Base-by-base conservation (phyloP, 2,329 filamentous ascomycete genomes). In the Pestalotiopsis sp. region DNA sequence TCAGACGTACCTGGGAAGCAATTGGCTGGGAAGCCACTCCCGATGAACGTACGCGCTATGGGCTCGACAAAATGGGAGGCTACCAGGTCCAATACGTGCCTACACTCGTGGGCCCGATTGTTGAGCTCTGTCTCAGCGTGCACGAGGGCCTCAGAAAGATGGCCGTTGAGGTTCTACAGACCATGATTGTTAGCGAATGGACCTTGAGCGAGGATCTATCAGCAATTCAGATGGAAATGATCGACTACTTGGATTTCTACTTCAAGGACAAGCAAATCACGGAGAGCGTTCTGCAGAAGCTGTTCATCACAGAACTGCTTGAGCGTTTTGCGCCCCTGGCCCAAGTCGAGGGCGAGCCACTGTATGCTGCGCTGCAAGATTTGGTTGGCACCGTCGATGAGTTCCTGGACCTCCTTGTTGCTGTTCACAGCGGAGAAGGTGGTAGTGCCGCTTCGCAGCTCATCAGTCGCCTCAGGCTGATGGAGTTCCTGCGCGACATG, bases 71-170 rank as follows among this genome's bases (percentile, higher is more conserved):
- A 78, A 92, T 98, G 85, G 97, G 96, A 68, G 96, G 96, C 1
- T 99, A 98, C 77, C 96, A 99, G 81, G 96, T 99, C 23, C 96
- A 98, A 81, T 99, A 98, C 79, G 96, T 99, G 38, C 96, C 97
- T 5, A 91, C 92, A 13, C 86, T 99, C 5, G 94, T 99, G 7
- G 92, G 92, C 1, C 94, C 95, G 0, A 96, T 98, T 64, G 93
- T 98, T 27, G 94, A 97, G 80, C 87, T 99, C 11, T 99, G 96
- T 77, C 86, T 99, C 68, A 98, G 95, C 77, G 94, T 98, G 3
- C 96, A 99, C 73, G 94, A 97, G 78, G 95, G 95, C 3, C 84
- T 99, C 68, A 89, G 96, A 70, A 90, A 90, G 71, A 96, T 97
- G 80, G 96, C 95, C 0, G 94, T 98, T 38, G 93, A 97, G 78